Evolutionary conservation across 148 eudicot species (phyloP).

Genomic region (Cornus florida): DNA sequence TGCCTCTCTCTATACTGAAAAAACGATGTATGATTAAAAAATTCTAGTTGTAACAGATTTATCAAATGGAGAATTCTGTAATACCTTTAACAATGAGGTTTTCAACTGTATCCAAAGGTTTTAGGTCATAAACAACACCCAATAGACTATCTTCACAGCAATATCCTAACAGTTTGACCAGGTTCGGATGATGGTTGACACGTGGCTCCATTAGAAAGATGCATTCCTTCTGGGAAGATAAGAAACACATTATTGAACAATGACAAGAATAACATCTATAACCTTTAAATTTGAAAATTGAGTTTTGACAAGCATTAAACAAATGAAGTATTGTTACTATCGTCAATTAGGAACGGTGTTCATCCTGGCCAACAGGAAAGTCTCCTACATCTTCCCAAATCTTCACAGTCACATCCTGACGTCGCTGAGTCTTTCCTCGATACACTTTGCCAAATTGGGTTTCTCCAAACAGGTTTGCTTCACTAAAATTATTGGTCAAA

Average conservation of each 20-base stretch:
- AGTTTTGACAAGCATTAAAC: not conserved
- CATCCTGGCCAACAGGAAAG: not conserved
- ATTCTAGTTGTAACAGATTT: too few relatives aligned
- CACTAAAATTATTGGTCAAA: not conserved
- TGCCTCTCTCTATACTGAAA: too few relatives aligned
- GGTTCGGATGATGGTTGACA: not conserved
- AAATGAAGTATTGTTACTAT: not conserved
- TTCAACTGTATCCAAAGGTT: not conserved
- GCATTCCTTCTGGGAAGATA: conserved; percentile 3
- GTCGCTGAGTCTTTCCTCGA: not conserved
- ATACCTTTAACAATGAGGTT: conserved; percentile 10
- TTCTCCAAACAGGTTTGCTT: not conserved
- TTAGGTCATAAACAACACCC: conserved; percentile 16
- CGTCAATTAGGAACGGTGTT: not conserved
- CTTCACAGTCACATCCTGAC: conserved; percentile 12
- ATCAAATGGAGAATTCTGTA: not conserved
- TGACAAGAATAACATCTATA: too few relatives aligned
- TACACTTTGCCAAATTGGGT: not conserved
- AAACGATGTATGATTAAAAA: too few relatives aligned
- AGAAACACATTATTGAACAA: not conserved
- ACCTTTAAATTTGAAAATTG: too few relatives aligned
- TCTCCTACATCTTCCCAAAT: not conserved
- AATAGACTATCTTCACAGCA: not conserved
- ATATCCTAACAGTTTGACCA: conserved; percentile 9
- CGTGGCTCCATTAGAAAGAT: not conserved